Percentiles rank a stretch among this genome's conserved stretches.
Evolutionary conservation across 495 filamentous ascomycete species (phyloP).

Genomic region (Penicillium tannophilum): DNA sequence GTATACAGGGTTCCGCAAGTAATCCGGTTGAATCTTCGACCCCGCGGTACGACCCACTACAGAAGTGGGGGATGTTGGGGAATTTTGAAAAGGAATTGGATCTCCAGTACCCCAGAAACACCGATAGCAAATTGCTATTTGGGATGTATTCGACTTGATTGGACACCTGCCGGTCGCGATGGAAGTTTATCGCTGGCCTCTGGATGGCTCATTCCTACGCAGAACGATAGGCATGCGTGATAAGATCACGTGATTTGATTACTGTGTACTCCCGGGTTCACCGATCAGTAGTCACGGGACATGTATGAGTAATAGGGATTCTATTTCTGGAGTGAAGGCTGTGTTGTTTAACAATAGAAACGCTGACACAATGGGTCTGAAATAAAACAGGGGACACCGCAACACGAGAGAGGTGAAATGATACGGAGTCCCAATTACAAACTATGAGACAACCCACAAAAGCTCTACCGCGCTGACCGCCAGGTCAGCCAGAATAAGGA

Average conservation of each 20-base stretch:
- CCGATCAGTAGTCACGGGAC: not conserved
- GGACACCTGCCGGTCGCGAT: slow-evolving; percentile 10
- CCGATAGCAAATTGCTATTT: slow-evolving; percentile 3
- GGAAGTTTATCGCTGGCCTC: slow-evolving; percentile 26
- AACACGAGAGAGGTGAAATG: not conserved
- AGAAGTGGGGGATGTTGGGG: slow-evolving; percentile 21
- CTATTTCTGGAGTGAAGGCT: slow-evolving; percentile 1
- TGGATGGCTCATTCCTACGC: slow-evolving; percentile 24
- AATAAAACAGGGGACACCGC: not conserved
- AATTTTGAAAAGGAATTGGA: not conserved
- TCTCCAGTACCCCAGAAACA: not conserved
- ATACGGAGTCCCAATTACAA: not conserved
- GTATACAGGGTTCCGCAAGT: slow-evolving; percentile 6
- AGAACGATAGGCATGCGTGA: slow-evolving; percentile 9
- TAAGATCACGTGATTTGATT: slow-evolving; percentile 1
- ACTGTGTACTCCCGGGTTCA: not conserved
- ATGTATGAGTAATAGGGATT: not conserved
- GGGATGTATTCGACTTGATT: slow-evolving; percentile 20
- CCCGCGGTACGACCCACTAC: slow-evolving; percentile 29
- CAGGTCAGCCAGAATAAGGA: not conserved
- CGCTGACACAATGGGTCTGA: not conserved
- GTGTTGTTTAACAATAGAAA: slow-evolving; percentile 1
- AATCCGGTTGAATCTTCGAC: slow-evolving; percentile 14
- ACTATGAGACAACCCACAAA: not conserved
- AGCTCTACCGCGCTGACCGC: slow-evolving; percentile 7